Evolutionary conservation across 2,329 filamentous ascomycete genomes (phyloP).

Genomic region (Aureobasidium sp.): DNA sequence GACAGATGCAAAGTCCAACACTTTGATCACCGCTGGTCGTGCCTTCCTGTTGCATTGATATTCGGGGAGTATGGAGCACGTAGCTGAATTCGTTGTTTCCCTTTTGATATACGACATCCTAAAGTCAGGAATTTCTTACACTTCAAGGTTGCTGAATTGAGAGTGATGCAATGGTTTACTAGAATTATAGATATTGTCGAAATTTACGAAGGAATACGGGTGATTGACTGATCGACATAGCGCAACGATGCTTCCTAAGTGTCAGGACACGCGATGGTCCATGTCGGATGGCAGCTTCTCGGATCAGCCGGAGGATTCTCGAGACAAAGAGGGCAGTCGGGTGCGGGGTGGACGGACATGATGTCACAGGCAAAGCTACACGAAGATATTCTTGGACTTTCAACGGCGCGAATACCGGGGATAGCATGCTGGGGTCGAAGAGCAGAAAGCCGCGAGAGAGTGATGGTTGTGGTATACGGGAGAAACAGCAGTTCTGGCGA

Average conservation of each 20-base stretch:
- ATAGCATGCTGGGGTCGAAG: not conserved
- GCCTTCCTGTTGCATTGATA: not conserved
- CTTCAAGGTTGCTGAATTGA: not conserved
- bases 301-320: not conserved
- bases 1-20: not conserved
- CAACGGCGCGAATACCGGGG: not conserved
- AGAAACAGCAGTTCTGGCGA: not conserved
- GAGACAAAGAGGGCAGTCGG: not conserved
- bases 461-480: not conserved
- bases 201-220: not conserved
- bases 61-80: not conserved
- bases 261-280: not conserved
- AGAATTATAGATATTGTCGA: not conserved
- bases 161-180: not conserved
- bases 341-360: not conserved
- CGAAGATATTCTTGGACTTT: not conserved
- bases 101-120: no score
- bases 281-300: not conserved
- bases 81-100: not conserved
- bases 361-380: not conserved
- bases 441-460: not conserved
- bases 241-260: not conserved
- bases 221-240: conserved; percentile 2
- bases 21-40: not conserved
- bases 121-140: not conserved